Base-by-base conservation (phyloP, 2,329 filamentous ascomycete species). In the Penicillium sp. region DNA sequence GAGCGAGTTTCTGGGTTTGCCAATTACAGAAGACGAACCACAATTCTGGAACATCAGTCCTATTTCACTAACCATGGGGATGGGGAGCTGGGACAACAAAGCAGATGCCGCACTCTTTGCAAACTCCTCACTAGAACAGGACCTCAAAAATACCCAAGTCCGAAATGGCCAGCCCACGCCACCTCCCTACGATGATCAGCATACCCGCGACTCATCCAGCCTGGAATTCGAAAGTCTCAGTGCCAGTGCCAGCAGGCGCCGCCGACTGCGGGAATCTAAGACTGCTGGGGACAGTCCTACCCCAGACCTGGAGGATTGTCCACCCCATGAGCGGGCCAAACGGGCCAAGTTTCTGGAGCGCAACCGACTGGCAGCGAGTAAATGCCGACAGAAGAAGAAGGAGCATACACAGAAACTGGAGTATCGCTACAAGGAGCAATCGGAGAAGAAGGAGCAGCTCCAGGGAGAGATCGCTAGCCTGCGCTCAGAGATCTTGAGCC, bases 361-460 rank as follows among this genome's bases (percentile, higher is more conserved):
- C 57, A 83, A 83, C 57, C 75, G 80, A 2, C 65, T 81, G 1
- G 80, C 80, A 2, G 80, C 80, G 4, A 79, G 78, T 62, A 83
- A 82, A 57, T 83, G 80, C 63, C 76, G 80, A n/a, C 76, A 79
- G 58, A 82, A 82, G 71, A 82, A 82, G 67, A 82, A 82, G 66
- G 77, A 79, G 52, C 79, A 79, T 59, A 78, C 76, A 31, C 70
- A 75, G 47, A 61, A 71, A 32, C 73, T 82, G 12, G 79, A 82
- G 55, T 66, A 49, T 9, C 60, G 58, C 2, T 71, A 60, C 51
- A 66, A 69, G 24, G 65, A 70, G 38, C 63, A 69, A 15, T 68
- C 67, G 4, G 60, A 66, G 23, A 66, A 65, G 44, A 70, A 68
- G 39, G 57, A 62, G 18, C 29, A 49, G 8, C 61, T 74, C 4